Conservation (phyloP, 2,329 filamentous ascomycete species). For the Aspergillus clavatus region DNA sequence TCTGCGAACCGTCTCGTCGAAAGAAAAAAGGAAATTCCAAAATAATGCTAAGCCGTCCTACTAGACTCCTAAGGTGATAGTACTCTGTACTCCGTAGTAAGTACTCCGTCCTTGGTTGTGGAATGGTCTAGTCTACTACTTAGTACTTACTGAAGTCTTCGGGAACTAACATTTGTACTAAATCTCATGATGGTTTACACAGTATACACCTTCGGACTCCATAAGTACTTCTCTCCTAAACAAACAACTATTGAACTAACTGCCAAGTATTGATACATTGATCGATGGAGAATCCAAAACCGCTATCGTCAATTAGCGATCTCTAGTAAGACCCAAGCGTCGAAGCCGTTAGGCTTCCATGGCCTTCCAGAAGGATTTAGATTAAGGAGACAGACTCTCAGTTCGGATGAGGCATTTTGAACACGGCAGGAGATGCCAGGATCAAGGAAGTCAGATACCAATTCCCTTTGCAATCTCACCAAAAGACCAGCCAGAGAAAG, state of each 20-base stretch:
- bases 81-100: background rate
- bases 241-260: too few relatives aligned
- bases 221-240: too few relatives aligned
- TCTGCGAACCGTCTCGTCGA: background rate
- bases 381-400: constrained; percentile 9
- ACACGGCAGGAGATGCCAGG: background rate
- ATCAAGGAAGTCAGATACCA: background rate
- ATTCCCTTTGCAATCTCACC: background rate
- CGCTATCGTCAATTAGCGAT: constrained; percentile 1
- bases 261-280: too few relatives aligned
- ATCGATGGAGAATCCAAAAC: constrained; percentile 2
- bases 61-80: background rate
- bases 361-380: constrained; percentile 21
- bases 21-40: background rate
- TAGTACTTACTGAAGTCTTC: too few relatives aligned
- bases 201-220: too few relatives aligned
- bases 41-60: too few relatives aligned
- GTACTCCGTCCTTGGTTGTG: too few relatives aligned
- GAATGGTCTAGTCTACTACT: too few relatives aligned
- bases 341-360: constrained; percentile 12
- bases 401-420: background rate
- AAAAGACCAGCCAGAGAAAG: background rate
- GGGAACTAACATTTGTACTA: too few relatives aligned
- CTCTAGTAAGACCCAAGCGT: constrained; percentile 4
- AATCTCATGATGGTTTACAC: too few relatives aligned